phyloP scores from a whole-genome alignment of 352 stramenopile genomes.

The Lagenidium sp. region DNA sequence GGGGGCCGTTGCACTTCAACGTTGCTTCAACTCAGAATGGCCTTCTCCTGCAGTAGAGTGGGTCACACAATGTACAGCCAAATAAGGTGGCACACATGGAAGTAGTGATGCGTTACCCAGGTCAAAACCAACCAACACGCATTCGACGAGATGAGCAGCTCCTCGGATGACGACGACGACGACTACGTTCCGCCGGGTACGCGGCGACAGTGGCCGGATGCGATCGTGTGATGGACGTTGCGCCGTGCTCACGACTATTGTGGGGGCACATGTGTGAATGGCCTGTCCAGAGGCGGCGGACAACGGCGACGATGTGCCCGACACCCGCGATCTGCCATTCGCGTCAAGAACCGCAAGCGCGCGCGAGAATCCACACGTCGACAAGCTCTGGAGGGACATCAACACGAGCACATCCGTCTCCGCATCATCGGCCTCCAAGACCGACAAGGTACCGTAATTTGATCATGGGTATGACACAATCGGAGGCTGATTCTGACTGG shows the following conservation, averaged over 20 bases:
- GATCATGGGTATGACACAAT: not conserved
- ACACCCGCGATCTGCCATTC: not conserved
- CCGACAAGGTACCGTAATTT: constrained; percentile 24
- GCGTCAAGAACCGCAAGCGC: constrained; percentile 9
- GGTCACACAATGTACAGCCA: too few species aligned
- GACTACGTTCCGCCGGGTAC: constrained; percentile 64
- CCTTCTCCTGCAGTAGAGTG: constrained; percentile 8
- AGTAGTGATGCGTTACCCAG: not conserved
- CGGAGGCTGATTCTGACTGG: not conserved
- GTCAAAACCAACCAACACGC: not conserved
- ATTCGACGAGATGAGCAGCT: constrained; percentile 57
- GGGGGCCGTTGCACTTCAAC: constrained; percentile 7
- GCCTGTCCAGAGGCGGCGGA: constrained; percentile 7
- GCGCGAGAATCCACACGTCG: constrained; percentile 23
- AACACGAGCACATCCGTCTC: constrained; percentile 55
- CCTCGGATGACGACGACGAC: constrained; percentile 53
- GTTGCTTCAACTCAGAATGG: too few species aligned
- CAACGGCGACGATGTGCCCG: not conserved
- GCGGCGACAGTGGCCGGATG: not conserved
- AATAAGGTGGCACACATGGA: not conserved
- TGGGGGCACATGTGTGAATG: too few species aligned
- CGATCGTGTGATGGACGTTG: not conserved
- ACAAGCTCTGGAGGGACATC: constrained; percentile 53
- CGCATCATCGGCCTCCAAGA: constrained; percentile 26
- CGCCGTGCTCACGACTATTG: too few species aligned